A percentile compares a stretch with the other conserved stretches of the same genome.
Conservation (phyloP, 2,329 filamentous ascomycete genomes). For the Ceratocystis cubensis region DNA sequence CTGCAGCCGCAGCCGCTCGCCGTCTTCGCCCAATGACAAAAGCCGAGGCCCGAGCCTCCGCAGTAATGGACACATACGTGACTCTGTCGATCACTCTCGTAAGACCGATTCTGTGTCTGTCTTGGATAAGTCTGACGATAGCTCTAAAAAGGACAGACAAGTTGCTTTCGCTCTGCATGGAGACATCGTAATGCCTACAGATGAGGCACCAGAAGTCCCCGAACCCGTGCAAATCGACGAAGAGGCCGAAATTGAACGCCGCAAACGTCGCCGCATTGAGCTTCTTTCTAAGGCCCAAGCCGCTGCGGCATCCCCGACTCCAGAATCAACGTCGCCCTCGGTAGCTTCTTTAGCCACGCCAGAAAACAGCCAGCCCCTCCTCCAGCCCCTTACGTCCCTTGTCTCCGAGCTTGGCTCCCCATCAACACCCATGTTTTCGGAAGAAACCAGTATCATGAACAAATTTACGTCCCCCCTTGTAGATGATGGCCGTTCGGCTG, state of each 20-base stretch:
- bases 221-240: slow-evolving; percentile 58
- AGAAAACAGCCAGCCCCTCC: slow-evolving; percentile 21
- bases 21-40: slow-evolving; percentile 31
- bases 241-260: slow-evolving; percentile 70
- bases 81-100: slow-evolving; percentile 34
- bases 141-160: slow-evolving; percentile 15
- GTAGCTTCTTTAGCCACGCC: slow-evolving; percentile 20
- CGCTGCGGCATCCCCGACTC: slow-evolving; percentile 55
- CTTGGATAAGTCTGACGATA: slow-evolving; percentile 40
- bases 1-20: slow-evolving; percentile 36
- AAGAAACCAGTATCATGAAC: slow-evolving; percentile 15
- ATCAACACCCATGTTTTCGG: slow-evolving; percentile 12
- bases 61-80: slow-evolving; percentile 23
- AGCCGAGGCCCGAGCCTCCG: slow-evolving; percentile 27
- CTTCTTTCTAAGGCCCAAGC: slow-evolving; percentile 72
- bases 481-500: slow-evolving; percentile 72
- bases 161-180: slow-evolving; percentile 18
- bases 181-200: slow-evolving; percentile 16
- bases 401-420: slow-evolving; percentile 24
- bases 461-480: slow-evolving; percentile 1
- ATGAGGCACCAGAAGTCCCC: neutral
- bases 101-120: slow-evolving; percentile 24
- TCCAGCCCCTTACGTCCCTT: slow-evolving; percentile 31
- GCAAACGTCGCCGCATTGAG: slow-evolving; percentile 71
- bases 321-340: slow-evolving; percentile 39